Base-by-base conservation (phyloP, 371 early-diverging fungal species). In the Massospora cicadina region DNA sequence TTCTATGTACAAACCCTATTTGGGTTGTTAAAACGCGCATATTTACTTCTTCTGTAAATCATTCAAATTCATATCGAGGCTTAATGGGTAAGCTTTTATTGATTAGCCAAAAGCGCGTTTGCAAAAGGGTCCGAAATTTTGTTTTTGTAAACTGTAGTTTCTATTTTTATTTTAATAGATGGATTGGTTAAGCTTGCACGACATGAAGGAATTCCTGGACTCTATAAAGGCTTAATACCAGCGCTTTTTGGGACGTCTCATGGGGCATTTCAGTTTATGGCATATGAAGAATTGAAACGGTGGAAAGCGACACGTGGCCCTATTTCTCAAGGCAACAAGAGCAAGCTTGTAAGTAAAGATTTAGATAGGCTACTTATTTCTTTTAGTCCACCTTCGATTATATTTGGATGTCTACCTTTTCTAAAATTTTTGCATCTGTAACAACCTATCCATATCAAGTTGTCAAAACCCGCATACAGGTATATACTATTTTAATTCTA, bases 371-470 rank as follows among this genome's bases (percentile, higher is more conserved):
- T 54, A 10, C 54, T 55, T 5, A 43, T 17, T 43, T 43, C 43
- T 26, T 17, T 59, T 58, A 70, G 69, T 78, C 77, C 31, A 83
- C 85, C 24, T 57, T 78, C 0, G 94, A 95, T 65, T 87, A 91
- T 71, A 72, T 93, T 7, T 69, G 78, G 54, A 91, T 93, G 89
- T 90, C 95, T 2, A 83, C 88, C 0, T 68, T 79, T 0, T 92
- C 94, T 55, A 98, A 98, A 74, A 76, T 87, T 0, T 76, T 87
- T 33, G 98, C 98, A 1, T 80, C 90, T 0, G 78, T 88, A 0
- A 74, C 78, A 21, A 98, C 98, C 0, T 95, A 96, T 69, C 98
- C 98, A 0, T 93, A 92, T 70, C 97, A 96, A 76, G 90, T 98
- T 0, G 68, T 95, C 33, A 79, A 89, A 55, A 82, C 95, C 27